Base-by-base conservation (phyloP, 352 stramenopile species). In the Pythium monospermum region DNA sequence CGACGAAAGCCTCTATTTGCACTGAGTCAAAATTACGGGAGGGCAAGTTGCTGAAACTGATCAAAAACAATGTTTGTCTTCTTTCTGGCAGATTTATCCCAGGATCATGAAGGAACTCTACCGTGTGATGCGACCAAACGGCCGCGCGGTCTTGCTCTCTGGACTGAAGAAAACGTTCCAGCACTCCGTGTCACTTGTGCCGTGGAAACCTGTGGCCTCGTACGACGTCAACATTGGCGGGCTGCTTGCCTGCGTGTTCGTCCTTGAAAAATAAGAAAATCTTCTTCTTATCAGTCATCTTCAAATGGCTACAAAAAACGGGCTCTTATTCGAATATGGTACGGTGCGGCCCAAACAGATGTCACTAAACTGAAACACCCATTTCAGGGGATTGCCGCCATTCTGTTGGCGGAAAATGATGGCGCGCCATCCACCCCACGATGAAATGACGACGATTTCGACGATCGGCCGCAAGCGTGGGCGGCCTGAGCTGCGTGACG, bases 131-230 rank as follows among this genome's bases (percentile, higher is more conserved):
- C 73, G 75, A 21, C 61, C 66, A 22, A 63, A 68, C 30, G 71
- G 76, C 26, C 73, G 71, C 43, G 76, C 47, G 68, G 81, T 91
- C 8, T 49, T 91, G n/a, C 69, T 91, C 2, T 66, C 82, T n/a
- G 79, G 85, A 52, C 83, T 80, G 47, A 89, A 89, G 61, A 91
- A 91, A 50, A 66, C 86, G 23, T 85, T 87, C 49, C 65, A 73
- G 41, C 65, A 75, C 25, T 73, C 59, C 6, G 57, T 89, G 16
- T 65, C 71, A 32, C 64, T 76, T 35, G 54, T 77, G 18, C 33
- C 53, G 25, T 66, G 84, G 40, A 56, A 44, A 1, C 48, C 87
- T 13, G 53, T 75, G 18, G 44, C 63, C 5, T 67, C 74, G 33
- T 57, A 88, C 61, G 70, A 83, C 22, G 80, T 91, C 13, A 91